A percentile compares a stretch with the other conserved stretches of the same genome.
Evolutionary conservation across 2,329 filamentous ascomycete genomes (phyloP).

Genomic region (Curvularia sp.): DNA sequence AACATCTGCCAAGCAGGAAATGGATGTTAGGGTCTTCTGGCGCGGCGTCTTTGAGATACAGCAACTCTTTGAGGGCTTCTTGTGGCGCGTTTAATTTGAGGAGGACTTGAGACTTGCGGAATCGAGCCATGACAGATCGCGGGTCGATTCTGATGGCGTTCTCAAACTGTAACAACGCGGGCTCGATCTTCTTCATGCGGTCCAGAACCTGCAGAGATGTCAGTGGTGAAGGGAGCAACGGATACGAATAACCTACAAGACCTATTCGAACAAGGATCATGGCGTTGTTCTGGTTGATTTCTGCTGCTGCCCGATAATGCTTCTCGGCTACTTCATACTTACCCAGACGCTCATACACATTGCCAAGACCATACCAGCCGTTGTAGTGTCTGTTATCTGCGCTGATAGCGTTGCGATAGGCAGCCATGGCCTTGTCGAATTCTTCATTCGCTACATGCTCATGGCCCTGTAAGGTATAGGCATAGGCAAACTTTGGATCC

Average conservation of each 20-base stretch:
- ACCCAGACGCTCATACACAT: conserved; percentile 86
- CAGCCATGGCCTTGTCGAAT: conserved; percentile 89
- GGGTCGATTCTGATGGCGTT: conserved; percentile 85
- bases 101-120: conserved; percentile 89
- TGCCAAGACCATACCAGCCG: conserved; percentile 90
- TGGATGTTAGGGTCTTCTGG: conserved; percentile 96
- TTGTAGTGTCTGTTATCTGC: conserved; percentile 94
- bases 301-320: conserved; percentile 86
- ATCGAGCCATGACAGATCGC: conserved; percentile 80
- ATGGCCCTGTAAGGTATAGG: conserved; percentile 93
- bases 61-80: conserved; percentile 79
- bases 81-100: conserved; percentile 75
- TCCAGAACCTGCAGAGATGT: conserved; percentile 65
- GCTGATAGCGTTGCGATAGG: conserved; percentile 84
- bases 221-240: conserved; percentile 3
- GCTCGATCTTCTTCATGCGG: conserved; percentile 81
- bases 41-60: conserved; percentile 87
- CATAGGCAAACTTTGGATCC: conserved; percentile 89
- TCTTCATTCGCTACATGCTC: conserved; percentile 97
- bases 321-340: conserved; percentile 89
- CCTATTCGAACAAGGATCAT: conserved; percentile 94
- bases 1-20: conserved; percentile 84
- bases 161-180: conserved; percentile 81
- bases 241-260: conserved; percentile 63
- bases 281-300: conserved; percentile 92